Evolutionary conservation across 2,329 filamentous ascomycete genomes (phyloP), one percentile per base, ranked within the genome.

Genomic region (Ascochyta fabae): DNA sequence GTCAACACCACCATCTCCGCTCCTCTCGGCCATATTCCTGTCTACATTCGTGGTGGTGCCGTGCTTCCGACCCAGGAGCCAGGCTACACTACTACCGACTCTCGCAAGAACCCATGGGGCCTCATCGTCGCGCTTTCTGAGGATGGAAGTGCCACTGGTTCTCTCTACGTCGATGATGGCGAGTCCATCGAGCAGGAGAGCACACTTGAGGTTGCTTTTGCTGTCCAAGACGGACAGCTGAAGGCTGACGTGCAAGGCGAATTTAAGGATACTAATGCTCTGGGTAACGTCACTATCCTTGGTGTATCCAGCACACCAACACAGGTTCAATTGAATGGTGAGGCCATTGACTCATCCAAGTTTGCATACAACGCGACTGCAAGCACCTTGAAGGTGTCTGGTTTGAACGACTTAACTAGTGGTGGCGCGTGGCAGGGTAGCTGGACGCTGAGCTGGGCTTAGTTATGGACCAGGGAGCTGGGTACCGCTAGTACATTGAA

Each of bases 101-200:
- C 82, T 19, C 81, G 89, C 33, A 78, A 80, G 44, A 89, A 85
- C 43, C 82, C 86, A 0, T 93, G 89, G 87, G 84, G 83, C 7
- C 61, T 93, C 36, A 77, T 92, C 9, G 83, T 85, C 1, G 87
- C 88, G 2, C 80, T 90, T 1, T 80, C 83, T 59, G 64, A 68
- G 1, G 66, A 81, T 15, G 85, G 86, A 0, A 71, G 74, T 1
- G 89, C 90, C 0, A 76, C 66, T 2, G 90, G 90, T 0, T 72
- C 78, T 16, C 73, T 93, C 27, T 92, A 93, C 68, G 69, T 92
- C 7, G 90, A 93, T 64, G 90, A 94, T 63, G 90, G 90, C 1
- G 88, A 88, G 75, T 89, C 86, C 51, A 54, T 91, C 7, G 65
- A 73, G 31, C 87, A 84, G 0, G 78, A 82, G 12, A 77, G 79